A percentile compares a stretch with the other conserved stretches of the same genome.
Conservation (phyloP, 1,284 basidiomycete genomes). For the Trichosporon sp. region DNA sequence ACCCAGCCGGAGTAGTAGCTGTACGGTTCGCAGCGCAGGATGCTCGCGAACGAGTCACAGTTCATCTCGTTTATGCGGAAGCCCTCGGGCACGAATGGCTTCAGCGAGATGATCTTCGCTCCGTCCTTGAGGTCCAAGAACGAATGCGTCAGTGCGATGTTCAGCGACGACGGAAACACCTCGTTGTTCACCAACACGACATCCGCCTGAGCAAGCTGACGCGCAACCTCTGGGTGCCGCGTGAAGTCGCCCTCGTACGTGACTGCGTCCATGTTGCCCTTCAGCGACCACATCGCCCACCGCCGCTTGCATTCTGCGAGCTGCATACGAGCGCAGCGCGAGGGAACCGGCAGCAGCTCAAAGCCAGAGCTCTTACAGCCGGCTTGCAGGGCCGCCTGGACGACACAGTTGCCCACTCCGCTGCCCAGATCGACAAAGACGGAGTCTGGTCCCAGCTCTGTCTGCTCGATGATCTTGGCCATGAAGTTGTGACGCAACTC, state of each 20-base stretch:
- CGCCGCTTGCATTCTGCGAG: constrained; percentile 50
- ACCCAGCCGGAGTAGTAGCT: constrained; percentile 42
- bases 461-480: constrained; percentile 43
- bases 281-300: constrained; percentile 53
- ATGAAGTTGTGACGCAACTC: constrained; percentile 46
- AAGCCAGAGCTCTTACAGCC: constrained; percentile 52
- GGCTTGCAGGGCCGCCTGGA: constrained; percentile 54
- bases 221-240: constrained; percentile 36
- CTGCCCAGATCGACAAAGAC: constrained; percentile 54
- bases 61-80: constrained; percentile 51
- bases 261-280: constrained; percentile 46
- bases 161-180: constrained; percentile 53
- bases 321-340: constrained; percentile 50
- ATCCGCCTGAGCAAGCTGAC: constrained; percentile 49
- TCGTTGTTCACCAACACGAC: constrained; percentile 57
- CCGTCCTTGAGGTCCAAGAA: constrained; percentile 56
- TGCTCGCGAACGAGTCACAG: constrained; percentile 44
- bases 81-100: constrained; percentile 53
- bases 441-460: constrained; percentile 35
- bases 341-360: constrained; percentile 53
- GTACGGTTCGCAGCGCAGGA: constrained; percentile 32
- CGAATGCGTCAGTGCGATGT: constrained; percentile 52
- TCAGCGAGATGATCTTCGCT: constrained; percentile 52
- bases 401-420: constrained; percentile 55
- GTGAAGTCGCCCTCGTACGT: constrained; percentile 54